Base-by-base conservation (phyloP, 208 protist genomes). In the Leptomonas seymouri region DNA sequence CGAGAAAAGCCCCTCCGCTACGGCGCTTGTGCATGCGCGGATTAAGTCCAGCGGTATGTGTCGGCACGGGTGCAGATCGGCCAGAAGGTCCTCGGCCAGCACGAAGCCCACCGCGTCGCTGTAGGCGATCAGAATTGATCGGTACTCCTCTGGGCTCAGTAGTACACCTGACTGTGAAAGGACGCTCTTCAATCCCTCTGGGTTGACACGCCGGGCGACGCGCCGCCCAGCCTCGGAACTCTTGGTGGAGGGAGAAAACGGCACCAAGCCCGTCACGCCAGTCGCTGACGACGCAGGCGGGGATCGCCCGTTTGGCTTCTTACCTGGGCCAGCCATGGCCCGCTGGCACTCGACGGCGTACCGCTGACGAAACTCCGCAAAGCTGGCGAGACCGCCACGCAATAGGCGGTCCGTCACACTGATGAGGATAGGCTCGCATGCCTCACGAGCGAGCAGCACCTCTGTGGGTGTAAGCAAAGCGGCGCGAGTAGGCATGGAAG, bases 61-160 rank as follows among this genome's bases (percentile, higher is more conserved):
- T 11, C 34, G 46, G 46, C 46, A 64, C 0, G 78, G 78, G 51
- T 72, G 64, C 23, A 83, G 51, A 36, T 60, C 70, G 41, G 64
- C 58, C 41, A 83, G 45, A 2, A 80, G 55, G 21, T 68, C 60
- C 61, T 90, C 86, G 14, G 87, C 67, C 28, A 93, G 67, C 25
- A 89, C 59, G 68, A 93, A 93, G 23, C 91, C 91, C 3, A 91
- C 87, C 23, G 82, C 56, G 73, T 96, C 91, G 55, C 79, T 85
- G 74, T 87, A 94, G 27, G 81, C 91, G 2, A 82, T 62, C 8
- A 81, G 68, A 42, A 94, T 74, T 16, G 30, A 42, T 16, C 66
- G 73, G 67, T 84, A 81, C 71, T 96, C 76, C 2, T 83, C 81
- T 20, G 84, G 31, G 14, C 62, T 78, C 31, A 94, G 67, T 62